Evolutionary conservation across 306 rosid species (phyloP), one percentile per base, ranked within the genome.

Genomic region (Sicyos edulis): DNA sequence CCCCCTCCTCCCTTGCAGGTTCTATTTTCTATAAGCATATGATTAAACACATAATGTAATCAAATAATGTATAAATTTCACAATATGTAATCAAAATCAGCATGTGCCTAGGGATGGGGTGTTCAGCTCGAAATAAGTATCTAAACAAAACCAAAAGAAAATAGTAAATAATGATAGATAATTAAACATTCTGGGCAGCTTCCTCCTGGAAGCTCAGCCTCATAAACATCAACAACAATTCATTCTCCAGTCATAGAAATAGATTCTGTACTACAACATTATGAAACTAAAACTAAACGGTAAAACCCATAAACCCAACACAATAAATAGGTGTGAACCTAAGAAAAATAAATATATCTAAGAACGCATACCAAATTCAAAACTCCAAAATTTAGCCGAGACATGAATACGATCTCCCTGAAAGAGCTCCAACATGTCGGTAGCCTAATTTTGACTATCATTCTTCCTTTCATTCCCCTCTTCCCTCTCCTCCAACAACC

Each of bases 401-500:
- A 40, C 45, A 72, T 29, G 61, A 70, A 29, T n/a, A 52, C 47
- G 21, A 68, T 68, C 49, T 52, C 63, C 67, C 20, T 72, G 71
- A 76, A 81, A 83, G 74, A 69, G 62, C 17, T 37, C 61, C 47
- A 76, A 80, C 44, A 9, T 64, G 75, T 73, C 11, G 55, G 52
- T 9, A 44, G 73, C 85, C 88, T 96, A 90, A 81, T 76, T 77
- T 79, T 90, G 78, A 50, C 73, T 77, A 26, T 85, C 98, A 51
- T 20, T 86, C 87, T 87, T 92, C 89, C 75, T 90, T 22, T 83
- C 96, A 1, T 21, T 57, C 1, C 79, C 89, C 55, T 86, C 96
- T 5, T 85, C 92, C 54, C 83, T 87, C 83, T 87, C 90, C 82
- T 88, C 90, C 80, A 92, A 77, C 93, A 93, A 76, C 78, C 88